Percentiles rank a stretch among this genome's conserved stretches.
Evolutionary conservation across 805 yeast genomes (phyloP).

Genomic region (Lipomyces yamadae): DNA sequence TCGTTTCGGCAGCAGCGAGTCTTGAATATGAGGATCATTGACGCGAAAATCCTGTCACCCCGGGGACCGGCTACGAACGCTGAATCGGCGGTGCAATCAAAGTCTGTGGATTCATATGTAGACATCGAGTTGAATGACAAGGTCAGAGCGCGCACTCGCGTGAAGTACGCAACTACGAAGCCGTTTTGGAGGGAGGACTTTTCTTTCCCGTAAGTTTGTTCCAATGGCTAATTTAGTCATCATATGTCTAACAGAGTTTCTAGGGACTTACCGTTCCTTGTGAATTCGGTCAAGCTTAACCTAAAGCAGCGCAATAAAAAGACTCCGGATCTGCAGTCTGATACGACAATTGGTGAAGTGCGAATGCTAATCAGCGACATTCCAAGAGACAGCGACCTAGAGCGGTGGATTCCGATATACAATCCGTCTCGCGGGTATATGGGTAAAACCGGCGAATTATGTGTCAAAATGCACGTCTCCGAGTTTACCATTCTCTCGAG

Average conservation of each 20-base stretch:
- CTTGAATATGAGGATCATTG: slow-evolving; percentile 27
- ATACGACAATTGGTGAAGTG: slow-evolving; percentile 33
- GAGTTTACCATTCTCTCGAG: slow-evolving; percentile 54
- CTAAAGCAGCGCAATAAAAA: slow-evolving; percentile 31
- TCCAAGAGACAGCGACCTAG: slow-evolving; percentile 36
- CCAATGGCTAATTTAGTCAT: slow-evolving; percentile 32
- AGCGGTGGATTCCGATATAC: slow-evolving; percentile 42
- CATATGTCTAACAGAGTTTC: slow-evolving; percentile 46
- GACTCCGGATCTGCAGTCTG: slow-evolving; percentile 17
- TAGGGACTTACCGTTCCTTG: slow-evolving; percentile 55
- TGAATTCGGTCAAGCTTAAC: slow-evolving; percentile 31
- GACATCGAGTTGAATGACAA: slow-evolving; percentile 75
- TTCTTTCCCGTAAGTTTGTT: slow-evolving; percentile 57
- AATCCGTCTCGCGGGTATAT: slow-evolving; percentile 24
- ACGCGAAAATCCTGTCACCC: slow-evolving; percentile 30
- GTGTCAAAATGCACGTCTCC: slow-evolving; percentile 39
- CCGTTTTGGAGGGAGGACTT: slow-evolving; percentile 89
- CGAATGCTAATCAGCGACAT: slow-evolving; percentile 26
- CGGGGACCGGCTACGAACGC: slow-evolving; percentile 23
- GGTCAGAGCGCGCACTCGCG: slow-evolving; percentile 79
- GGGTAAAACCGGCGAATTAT: slow-evolving; percentile 40
- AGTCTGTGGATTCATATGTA: slow-evolving; percentile 53
- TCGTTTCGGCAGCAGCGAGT: slow-evolving; percentile 30
- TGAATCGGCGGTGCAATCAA: slow-evolving; percentile 20
- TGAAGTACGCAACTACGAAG: slow-evolving; percentile 54